These are phyloP conservation scores for Crithidia expoeki DNA, from an alignment of 208 protist genomes.

Conservation along the genomic window DNA sequence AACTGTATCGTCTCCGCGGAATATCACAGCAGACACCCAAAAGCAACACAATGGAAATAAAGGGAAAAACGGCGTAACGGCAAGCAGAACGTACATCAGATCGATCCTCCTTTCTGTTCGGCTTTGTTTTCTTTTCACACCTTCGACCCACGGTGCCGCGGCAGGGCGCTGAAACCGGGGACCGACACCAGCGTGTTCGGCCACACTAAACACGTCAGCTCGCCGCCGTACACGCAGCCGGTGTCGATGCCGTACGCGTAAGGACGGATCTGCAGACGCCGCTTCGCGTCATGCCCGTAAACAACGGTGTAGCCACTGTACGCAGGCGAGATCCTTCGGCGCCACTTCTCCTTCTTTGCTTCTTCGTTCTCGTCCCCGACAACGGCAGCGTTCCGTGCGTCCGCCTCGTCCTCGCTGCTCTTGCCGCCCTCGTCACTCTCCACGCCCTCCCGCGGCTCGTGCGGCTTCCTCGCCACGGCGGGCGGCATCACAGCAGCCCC, in stretches of 20 bases:
- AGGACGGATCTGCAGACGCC: slow-evolving; percentile 60
- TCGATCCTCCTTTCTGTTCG: background rate
- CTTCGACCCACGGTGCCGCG: slow-evolving; percentile 24
- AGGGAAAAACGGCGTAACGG: too few relatives aligned
- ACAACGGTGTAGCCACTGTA: slow-evolving; percentile 39
- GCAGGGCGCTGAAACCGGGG: slow-evolving; percentile 32
- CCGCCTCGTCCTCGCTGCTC: slow-evolving; percentile 3
- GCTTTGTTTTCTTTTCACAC: too few relatives aligned
- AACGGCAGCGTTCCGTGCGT: background rate
- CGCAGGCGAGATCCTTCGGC: slow-evolving; percentile 7
- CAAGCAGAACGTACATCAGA: background rate
- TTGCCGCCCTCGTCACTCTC: slow-evolving; percentile 10
- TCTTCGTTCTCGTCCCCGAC: slow-evolving; percentile 5
- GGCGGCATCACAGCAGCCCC: slow-evolving; percentile 10
- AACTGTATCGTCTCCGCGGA: too few relatives aligned
- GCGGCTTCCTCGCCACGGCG: background rate
- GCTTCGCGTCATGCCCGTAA: slow-evolving; percentile 84
- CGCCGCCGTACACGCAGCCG: slow-evolving; percentile 67
- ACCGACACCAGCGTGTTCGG: slow-evolving; percentile 58
- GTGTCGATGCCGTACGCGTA: slow-evolving; percentile 80
- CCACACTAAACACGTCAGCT: slow-evolving; percentile 63
- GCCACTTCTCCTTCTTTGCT: slow-evolving; percentile 19
- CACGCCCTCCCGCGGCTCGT: background rate
- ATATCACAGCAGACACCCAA: background rate
- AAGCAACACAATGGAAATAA: background rate